phyloP scores from a whole-genome alignment of 2,329 filamentous ascomycete genomes.

The Diaporthe ilicicola region DNA sequence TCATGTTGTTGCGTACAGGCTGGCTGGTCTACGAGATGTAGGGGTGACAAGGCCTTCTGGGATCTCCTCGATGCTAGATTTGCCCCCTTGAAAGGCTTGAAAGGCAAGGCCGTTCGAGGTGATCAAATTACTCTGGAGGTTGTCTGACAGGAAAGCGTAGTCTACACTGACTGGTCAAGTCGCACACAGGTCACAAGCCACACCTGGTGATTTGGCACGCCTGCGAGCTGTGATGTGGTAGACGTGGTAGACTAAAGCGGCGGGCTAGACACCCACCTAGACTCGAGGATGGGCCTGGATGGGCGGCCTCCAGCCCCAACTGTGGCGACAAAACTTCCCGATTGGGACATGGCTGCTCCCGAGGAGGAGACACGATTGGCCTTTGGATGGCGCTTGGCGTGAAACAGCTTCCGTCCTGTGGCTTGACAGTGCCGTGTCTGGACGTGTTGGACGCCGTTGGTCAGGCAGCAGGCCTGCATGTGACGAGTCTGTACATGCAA shows the following conservation, averaged over 20 bases:
- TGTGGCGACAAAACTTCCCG: conserved; percentile 28
- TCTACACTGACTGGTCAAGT: not conserved
- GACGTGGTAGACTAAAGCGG: too few relatives aligned
- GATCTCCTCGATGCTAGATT: too few relatives aligned
- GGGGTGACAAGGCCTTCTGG: not conserved
- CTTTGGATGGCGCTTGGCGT: not conserved
- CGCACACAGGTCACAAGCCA: too few relatives aligned
- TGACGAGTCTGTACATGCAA: too few relatives aligned
- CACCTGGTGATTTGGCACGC: too few relatives aligned
- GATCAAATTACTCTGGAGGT: not conserved
- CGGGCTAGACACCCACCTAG: not conserved
- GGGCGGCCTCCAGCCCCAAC: conserved; percentile 31
- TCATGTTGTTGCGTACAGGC: not conserved
- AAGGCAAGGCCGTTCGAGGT: too few relatives aligned
- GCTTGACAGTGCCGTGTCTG: conserved; percentile 11
- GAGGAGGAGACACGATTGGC: conserved; percentile 11
- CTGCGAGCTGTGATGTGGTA: not conserved
- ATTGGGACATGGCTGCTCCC: conserved; percentile 1
- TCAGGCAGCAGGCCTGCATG: not conserved
- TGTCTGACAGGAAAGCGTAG: not conserved
- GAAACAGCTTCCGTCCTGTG: not conserved
- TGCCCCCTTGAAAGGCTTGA: too few relatives aligned
- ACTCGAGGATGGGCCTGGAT: not conserved
- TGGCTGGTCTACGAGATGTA: not conserved
- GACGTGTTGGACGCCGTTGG: not conserved